Conservation (phyloP, 371 early-diverging fungal species). For the Syncephalis plumigaleata region DNA sequence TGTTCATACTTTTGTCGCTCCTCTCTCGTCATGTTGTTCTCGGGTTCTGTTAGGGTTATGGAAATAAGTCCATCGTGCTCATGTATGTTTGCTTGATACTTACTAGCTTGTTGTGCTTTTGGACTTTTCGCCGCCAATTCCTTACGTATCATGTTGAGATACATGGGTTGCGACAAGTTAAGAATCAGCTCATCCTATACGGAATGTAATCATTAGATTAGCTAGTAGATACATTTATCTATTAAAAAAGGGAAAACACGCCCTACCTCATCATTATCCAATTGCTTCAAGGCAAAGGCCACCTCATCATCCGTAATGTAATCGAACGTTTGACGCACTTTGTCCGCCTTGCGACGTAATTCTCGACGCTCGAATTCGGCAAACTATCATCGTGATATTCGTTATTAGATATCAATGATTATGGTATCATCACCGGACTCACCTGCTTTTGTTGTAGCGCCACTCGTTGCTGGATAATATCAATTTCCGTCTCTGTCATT, state of each 20-base stretch:
- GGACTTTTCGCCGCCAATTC: constrained; percentile 2
- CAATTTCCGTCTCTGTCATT: constrained; percentile 68
- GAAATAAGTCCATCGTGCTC: constrained; percentile 5
- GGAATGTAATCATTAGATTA: constrained; percentile 46
- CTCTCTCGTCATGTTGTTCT: constrained; percentile 44
- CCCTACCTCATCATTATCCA: constrained; percentile 52
- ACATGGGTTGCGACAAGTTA: constrained; percentile 3
- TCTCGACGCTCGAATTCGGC: constrained; percentile 60
- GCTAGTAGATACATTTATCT: constrained; percentile 1
- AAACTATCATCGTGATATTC: too few relatives aligned
- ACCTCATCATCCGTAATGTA: constrained; percentile 69
- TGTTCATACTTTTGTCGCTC: constrained; percentile 67
- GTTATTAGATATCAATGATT: background rate
- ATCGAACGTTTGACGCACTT: constrained; percentile 49
- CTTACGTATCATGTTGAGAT: constrained; percentile 3
- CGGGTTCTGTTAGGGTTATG: constrained; percentile 4
- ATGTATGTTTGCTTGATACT: constrained; percentile 4
- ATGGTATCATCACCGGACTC: constrained; percentile 1
- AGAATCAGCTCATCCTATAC: constrained; percentile 10
- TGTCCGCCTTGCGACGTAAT: constrained; percentile 44
- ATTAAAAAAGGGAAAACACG: background rate
- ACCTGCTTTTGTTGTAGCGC: constrained; percentile 68
- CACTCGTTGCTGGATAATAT: constrained; percentile 70
- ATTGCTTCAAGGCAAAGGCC: constrained; percentile 51
- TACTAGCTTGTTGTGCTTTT: constrained; percentile 14